Conservation (phyloP, 768 basidiomycete species). For the Phylloporus rhodoxanthus region DNA sequence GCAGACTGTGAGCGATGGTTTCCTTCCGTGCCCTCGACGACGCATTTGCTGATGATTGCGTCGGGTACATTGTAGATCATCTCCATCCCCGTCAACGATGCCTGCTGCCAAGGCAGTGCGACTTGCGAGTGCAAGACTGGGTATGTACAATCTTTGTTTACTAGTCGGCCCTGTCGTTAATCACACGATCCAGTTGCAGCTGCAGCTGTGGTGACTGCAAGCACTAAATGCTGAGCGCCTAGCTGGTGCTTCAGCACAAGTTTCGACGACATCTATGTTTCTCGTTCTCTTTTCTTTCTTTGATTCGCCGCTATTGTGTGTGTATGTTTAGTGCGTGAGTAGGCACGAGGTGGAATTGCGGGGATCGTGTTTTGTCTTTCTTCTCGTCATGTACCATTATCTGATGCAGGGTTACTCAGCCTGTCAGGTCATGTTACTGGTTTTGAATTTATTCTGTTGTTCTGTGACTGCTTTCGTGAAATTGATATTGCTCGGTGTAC, state of each 20-base stretch:
- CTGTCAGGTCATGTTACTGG: not conserved
- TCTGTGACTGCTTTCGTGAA: too few relatives aligned
- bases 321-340: not conserved
- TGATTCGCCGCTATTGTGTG: not conserved
- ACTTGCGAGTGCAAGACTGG: not conserved
- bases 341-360: not conserved
- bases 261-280: too few relatives aligned
- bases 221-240: not conserved
- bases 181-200: not conserved
- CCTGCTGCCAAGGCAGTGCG: not conserved
- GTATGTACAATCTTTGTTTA: not conserved
- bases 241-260: too few relatives aligned
- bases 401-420: too few relatives aligned
- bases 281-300: not conserved
- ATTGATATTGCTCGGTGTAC: too few relatives aligned
- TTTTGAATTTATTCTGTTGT: too few relatives aligned
- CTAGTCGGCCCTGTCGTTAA: not conserved
- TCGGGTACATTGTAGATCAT: not conserved
- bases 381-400: not conserved
- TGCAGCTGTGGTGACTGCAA: not conserved
- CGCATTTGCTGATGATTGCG: not conserved
- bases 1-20: constrained; percentile 11
- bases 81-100: constrained; percentile 6
- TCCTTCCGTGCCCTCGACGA: not conserved
- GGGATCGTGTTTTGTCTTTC: not conserved